Evolutionary conservation across 805 yeast species (phyloP).

Genomic region (Cyberlindnera euphorbiae): DNA sequence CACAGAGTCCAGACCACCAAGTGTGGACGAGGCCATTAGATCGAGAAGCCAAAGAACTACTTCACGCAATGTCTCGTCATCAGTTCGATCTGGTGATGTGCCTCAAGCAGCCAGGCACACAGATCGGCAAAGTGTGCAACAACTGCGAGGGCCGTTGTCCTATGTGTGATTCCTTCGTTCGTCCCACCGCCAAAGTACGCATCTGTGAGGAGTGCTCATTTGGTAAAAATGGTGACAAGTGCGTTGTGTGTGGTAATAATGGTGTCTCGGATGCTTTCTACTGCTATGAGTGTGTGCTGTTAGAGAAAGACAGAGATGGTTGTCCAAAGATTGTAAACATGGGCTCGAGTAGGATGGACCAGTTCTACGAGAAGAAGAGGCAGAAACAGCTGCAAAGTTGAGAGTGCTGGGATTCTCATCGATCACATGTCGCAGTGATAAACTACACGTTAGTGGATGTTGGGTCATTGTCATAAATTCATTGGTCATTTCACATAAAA

Average conservation of each 20-base stretch:
- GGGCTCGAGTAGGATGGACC: constrained; percentile 71
- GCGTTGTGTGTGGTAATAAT: constrained; percentile 72
- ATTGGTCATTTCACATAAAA: background rate
- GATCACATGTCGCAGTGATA: no score
- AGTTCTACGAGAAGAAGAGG: constrained; percentile 53
- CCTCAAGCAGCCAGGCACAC: constrained; percentile 76
- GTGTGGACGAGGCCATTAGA: no score
- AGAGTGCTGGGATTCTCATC: no score
- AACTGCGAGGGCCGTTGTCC: constrained; percentile 93
- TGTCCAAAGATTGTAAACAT: constrained; percentile 82
- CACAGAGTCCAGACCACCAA: no score
- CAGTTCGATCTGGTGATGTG: constrained; percentile 83
- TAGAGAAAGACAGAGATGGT: constrained; percentile 84
- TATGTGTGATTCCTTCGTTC: constrained; percentile 78
- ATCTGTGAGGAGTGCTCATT: constrained; percentile 84
- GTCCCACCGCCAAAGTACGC: constrained; percentile 60
- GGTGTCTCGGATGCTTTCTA: constrained; percentile 73
- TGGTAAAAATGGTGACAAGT: constrained; percentile 57
- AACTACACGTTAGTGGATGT: no score
- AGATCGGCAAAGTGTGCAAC: constrained; percentile 66
- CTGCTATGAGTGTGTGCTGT: constrained; percentile 77
- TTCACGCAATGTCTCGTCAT: constrained; percentile 80
- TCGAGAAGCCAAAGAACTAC: no score
- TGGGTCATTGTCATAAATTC: background rate
- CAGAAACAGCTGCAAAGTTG: constrained; percentile 19